phyloP scores from a whole-genome alignment of 352 stramenopile species.

The Phytophthora capsici region DNA sequence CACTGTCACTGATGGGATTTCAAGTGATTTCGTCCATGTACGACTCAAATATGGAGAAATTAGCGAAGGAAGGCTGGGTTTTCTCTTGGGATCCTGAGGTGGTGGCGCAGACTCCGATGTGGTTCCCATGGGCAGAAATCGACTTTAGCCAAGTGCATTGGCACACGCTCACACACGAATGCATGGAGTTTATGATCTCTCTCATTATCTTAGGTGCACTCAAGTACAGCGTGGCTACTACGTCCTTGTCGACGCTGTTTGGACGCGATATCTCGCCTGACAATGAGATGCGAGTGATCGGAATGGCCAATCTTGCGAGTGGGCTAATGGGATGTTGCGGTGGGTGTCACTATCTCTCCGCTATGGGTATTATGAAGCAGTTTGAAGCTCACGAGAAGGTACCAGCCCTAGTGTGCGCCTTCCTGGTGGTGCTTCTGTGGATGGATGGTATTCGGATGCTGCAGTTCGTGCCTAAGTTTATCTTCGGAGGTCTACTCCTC shows the following conservation, averaged over 20 bases:
- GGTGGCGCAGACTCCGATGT: slow-evolving; percentile 74
- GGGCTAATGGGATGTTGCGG: slow-evolving; percentile 73
- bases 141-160: slow-evolving; percentile 67
- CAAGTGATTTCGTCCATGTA: slow-evolving; percentile 46
- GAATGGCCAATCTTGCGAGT: slow-evolving; percentile 72
- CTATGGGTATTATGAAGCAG: slow-evolving; percentile 88
- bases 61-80: slow-evolving; percentile 52
- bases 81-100: slow-evolving; percentile 74
- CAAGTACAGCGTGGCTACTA: slow-evolving; percentile 85
- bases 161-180: slow-evolving; percentile 62
- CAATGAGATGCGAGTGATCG: slow-evolving; percentile 84
- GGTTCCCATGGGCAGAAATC: slow-evolving; percentile 79
- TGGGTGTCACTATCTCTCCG: slow-evolving; percentile 81
- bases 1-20: slow-evolving; percentile 66
- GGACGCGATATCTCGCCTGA: slow-evolving; percentile 79
- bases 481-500: slow-evolving; percentile 78
- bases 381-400: slow-evolving; percentile 83
- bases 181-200: slow-evolving; percentile 67
- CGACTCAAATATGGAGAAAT: slow-evolving; percentile 44
- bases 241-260: slow-evolving; percentile 83
- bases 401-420: slow-evolving; percentile 72
- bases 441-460: slow-evolving; percentile 67
- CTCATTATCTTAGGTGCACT: slow-evolving; percentile 77
- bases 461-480: slow-evolving; percentile 84
- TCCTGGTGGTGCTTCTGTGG: slow-evolving; percentile 65